These are phyloP conservation scores for Colletotrichum spinosum DNA, from an alignment of 2,329 filamentous ascomycete species.

Conservation along the genomic window DNA sequence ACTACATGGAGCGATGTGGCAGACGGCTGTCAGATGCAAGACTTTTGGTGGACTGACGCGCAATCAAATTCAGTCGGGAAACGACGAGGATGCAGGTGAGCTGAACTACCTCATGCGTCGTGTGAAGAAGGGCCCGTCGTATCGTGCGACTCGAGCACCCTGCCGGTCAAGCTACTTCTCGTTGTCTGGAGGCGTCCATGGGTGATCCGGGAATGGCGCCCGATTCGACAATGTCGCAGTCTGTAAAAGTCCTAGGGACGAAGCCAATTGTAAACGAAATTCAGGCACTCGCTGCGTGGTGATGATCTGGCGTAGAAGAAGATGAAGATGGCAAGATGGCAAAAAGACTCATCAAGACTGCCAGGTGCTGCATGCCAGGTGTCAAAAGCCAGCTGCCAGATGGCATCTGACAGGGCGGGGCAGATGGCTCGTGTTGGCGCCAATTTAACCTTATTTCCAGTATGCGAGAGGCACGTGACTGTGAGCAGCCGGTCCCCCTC, in stretches of 20 bases:
- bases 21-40: background rate
- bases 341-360: background rate
- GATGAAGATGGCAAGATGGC: background rate
- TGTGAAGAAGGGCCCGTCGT: background rate
- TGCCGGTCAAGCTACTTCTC: no score
- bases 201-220: no score
- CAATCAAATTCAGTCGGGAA: background rate
- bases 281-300: no score
- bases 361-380: background rate
- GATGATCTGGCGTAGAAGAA: background rate
- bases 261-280: no score
- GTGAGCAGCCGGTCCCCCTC: no score
- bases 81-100: background rate
- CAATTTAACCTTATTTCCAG: conserved; percentile 30
- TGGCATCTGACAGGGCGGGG: background rate
- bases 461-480: conserved; percentile 20
- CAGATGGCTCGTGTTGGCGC: conserved; percentile 16
- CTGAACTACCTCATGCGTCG: background rate
- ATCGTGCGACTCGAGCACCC: background rate
- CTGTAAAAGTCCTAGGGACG: no score
- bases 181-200: no score
- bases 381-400: background rate
- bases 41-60: conserved; percentile 1
- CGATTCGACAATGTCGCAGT: no score
- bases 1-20: background rate